phyloP scores from a whole-genome alignment of 192 early-diverging fungal genomes.

The Jimgerdemannia flammicorona region DNA sequence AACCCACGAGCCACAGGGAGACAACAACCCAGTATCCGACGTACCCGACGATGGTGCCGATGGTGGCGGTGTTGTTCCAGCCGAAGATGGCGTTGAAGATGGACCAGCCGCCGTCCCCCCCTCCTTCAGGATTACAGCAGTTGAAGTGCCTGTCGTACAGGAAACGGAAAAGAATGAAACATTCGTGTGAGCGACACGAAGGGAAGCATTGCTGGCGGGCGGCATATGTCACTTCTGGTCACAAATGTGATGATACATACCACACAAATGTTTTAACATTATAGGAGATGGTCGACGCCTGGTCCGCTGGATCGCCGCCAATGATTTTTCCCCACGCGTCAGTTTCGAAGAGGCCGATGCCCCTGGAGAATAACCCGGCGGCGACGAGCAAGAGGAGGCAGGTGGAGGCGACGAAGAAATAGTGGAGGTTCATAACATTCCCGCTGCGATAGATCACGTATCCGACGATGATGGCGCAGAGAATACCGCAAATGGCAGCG shows the following conservation, averaged over 20 bases:
- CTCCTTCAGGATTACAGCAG: conserved; percentile 50
- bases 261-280: conserved; percentile 25
- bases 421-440: conserved; percentile 61
- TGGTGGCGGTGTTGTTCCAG: conserved; percentile 72
- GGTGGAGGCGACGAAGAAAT: conserved; percentile 77
- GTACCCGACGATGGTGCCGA: conserved; percentile 73
- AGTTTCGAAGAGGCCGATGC: conserved; percentile 64
- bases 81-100: conserved; percentile 75
- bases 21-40: conserved; percentile 75
- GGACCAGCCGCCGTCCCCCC: conserved; percentile 51
- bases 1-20: conserved; percentile 40
- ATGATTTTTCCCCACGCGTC: conserved; percentile 59
- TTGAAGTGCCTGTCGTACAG: conserved; percentile 7
- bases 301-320: conserved; percentile 61
- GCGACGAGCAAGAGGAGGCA: conserved; percentile 74
- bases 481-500: conserved; percentile 67
- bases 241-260: neutral
- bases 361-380: conserved; percentile 72
- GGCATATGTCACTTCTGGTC: neutral
- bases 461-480: conserved; percentile 67
- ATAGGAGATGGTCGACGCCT: conserved; percentile 35
- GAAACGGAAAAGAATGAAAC: too few relatives aligned
- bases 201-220: too few relatives aligned
- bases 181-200: too few relatives aligned
- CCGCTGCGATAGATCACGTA: conserved; percentile 72